Percentiles rank a stretch among this genome's conserved stretches.
Conservation (phyloP, 1,284 basidiomycete species). For the Cryptococcus sp. region DNA sequence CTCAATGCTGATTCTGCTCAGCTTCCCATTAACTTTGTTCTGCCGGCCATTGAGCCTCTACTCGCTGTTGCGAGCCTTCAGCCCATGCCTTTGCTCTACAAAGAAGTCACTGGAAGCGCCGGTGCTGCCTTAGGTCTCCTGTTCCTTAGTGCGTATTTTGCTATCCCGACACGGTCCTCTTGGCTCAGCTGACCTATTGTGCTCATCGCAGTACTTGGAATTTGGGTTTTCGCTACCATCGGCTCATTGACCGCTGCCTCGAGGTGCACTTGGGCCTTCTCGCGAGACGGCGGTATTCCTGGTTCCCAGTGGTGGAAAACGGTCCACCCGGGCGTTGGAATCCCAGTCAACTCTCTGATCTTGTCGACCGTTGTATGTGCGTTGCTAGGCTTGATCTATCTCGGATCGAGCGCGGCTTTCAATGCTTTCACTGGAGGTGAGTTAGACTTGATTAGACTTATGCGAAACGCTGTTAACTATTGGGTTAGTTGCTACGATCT, state of each 20-base stretch:
- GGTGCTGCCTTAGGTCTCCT: slow-evolving; percentile 55
- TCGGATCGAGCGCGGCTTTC: slow-evolving; percentile 48
- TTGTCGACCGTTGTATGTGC: slow-evolving; percentile 53
- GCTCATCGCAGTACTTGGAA: slow-evolving; percentile 48
- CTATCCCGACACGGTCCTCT: background rate
- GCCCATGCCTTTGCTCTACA: slow-evolving; percentile 56
- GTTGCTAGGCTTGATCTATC: slow-evolving; percentile 52
- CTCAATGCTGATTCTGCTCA: slow-evolving; percentile 13
- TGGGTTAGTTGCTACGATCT: slow-evolving; percentile 45
- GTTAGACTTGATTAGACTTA: slow-evolving; percentile 4
- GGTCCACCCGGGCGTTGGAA: slow-evolving; percentile 50
- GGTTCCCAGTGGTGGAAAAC: slow-evolving; percentile 47
- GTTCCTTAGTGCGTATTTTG: slow-evolving; percentile 49
- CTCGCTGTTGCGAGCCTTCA: slow-evolving; percentile 52
- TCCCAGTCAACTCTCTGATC: slow-evolving; percentile 53
- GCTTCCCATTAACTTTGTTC: slow-evolving; percentile 55
- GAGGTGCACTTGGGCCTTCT: slow-evolving; percentile 55
- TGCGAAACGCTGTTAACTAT: background rate
- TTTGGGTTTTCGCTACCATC: slow-evolving; percentile 55
- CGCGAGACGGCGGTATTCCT: slow-evolving; percentile 55
- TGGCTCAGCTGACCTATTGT: background rate
- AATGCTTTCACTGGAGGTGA: slow-evolving; percentile 44
- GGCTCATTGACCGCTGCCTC: slow-evolving; percentile 56
- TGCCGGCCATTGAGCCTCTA: slow-evolving; percentile 52
- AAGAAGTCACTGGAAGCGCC: slow-evolving; percentile 51